A percentile compares a stretch with the other conserved stretches of the same genome.
phyloP scores from a whole-genome alignment of 2,329 filamentous ascomycete genomes.

The Neonectria coccinea region DNA sequence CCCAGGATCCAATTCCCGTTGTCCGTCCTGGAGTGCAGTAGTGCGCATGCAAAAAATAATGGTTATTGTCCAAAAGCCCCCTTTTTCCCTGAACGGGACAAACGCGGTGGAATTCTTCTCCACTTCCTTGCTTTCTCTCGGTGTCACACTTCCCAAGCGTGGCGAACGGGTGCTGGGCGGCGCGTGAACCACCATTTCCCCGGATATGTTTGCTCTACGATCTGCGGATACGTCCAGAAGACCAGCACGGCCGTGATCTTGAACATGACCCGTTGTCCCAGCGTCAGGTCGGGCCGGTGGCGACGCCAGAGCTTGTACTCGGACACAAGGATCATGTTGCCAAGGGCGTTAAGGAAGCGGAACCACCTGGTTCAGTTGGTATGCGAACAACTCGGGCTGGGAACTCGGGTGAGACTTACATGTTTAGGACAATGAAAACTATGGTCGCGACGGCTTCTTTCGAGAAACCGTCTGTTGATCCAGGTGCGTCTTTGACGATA shows the following conservation, averaged over 20 bases:
- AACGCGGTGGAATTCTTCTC: neutral
- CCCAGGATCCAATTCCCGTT: slow-evolving; percentile 32
- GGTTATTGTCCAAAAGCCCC: slow-evolving; percentile 14
- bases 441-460: slow-evolving; percentile 47
- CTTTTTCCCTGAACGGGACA: slow-evolving; percentile 21
- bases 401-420: slow-evolving; percentile 47
- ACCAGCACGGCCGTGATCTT: slow-evolving; percentile 49
- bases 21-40: slow-evolving; percentile 27
- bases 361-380: slow-evolving; percentile 48
- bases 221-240: slow-evolving; percentile 58
- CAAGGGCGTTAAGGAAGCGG: slow-evolving; percentile 54
- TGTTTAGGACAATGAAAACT: slow-evolving; percentile 52
- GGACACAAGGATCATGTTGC: slow-evolving; percentile 52
- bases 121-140: neutral
- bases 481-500: slow-evolving; percentile 39
- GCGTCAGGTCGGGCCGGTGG: slow-evolving; percentile 47
- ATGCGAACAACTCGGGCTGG: neutral
- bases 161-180: neutral
- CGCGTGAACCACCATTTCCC: slow-evolving; percentile 45
- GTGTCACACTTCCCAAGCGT: slow-evolving; percentile 9
- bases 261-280: slow-evolving; percentile 42
- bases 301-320: slow-evolving; percentile 56
- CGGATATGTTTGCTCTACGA: slow-evolving; percentile 54
- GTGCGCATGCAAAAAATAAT: slow-evolving; percentile 26
- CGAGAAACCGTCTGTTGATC: slow-evolving; percentile 11